Evolutionary conservation across 495 filamentous ascomycete species (phyloP), one percentile per base, ranked within the genome.

Genomic region (Neurospora cerealis): DNA sequence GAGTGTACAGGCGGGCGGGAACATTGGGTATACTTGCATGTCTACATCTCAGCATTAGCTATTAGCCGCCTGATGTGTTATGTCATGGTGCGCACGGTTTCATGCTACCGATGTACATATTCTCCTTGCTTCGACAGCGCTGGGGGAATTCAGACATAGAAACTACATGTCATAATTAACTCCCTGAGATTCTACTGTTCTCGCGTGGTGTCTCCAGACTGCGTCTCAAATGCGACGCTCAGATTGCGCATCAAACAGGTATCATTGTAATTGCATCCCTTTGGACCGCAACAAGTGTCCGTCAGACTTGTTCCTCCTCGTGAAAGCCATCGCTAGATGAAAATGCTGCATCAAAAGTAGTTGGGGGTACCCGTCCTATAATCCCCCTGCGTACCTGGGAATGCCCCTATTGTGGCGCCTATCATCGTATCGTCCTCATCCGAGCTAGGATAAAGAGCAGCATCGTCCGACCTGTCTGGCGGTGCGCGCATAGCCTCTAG

Each of bases 391-490:
- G 79, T 80, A 70, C 81, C 82, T 2, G 84, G 81, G 72, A 82
- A 85, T 8, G 82, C 81, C 38, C 82, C 84, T 10, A 78, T 75
- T 7, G 79, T 73, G 0, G 77, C 73, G 32, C 79, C 54, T 11
- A 75, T 77, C 0, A 74, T 72, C 0, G 75, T 70, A 37, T 72
- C 83, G 5, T 84, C 83, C 28, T 87, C 86, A 70, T 87, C 87
- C 0, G 86, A 87, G 73, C 83, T 86, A 36, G 73, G 69, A 69
- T 84, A 80, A 34, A 75, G 74, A 42, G 38, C 82, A 71, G 76
- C 84, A 78, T 89, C 83, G 83, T 90, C 90, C 1, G 81, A 81
- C 24, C 83, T 81, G 62, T 86, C 87, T 21, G 85, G 84, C 2
- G 84, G 82, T 41, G 75, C 79, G 54, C 82, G 79, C 85, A 85